Evolutionary conservation across 768 basidiomycete species (phyloP).

Genomic region (Austroboletus eburneus): DNA sequence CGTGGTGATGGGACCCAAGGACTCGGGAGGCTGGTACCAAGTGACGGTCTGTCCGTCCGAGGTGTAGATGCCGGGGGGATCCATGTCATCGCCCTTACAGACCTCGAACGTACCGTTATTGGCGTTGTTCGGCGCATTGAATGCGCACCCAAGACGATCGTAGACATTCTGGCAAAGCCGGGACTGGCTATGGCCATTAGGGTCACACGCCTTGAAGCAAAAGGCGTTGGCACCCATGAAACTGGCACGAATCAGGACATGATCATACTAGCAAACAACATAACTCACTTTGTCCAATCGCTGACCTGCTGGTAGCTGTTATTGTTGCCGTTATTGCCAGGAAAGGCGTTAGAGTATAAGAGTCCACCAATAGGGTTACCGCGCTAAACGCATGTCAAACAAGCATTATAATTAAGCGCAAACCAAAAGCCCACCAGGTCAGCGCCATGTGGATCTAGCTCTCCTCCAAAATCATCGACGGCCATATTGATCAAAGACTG

Average conservation of each 20-base stretch:
- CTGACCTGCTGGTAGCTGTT: constrained; percentile 51
- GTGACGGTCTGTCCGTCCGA: constrained; percentile 38
- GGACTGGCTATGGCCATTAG: constrained; percentile 42
- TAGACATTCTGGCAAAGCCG: constrained; percentile 65
- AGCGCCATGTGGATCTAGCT: constrained; percentile 74
- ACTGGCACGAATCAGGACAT: constrained; percentile 30
- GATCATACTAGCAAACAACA: neutral
- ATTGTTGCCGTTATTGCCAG: constrained; percentile 34
- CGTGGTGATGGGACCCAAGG: constrained; percentile 38
- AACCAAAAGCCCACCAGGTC: constrained; percentile 40
- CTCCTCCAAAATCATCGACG: constrained; percentile 61
- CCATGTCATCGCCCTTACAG: constrained; percentile 65
- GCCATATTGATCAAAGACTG: constrained; percentile 55
- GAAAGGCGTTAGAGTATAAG: constrained; percentile 58
- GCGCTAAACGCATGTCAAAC: constrained; percentile 36
- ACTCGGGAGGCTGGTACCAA: constrained; percentile 47
- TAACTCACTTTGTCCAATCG: constrained; percentile 68
- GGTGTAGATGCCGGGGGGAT: constrained; percentile 50
- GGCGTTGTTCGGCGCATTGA: constrained; percentile 68
- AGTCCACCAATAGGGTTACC: constrained; percentile 79
- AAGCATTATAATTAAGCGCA: constrained; percentile 11
- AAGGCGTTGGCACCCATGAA: constrained; percentile 66
- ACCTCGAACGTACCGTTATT: constrained; percentile 55
- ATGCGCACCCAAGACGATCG: constrained; percentile 70
- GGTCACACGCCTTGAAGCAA: constrained; percentile 75